phyloP scores from a whole-genome alignment of 768 basidiomycete genomes.

The Trichaptum fuscoviolaceum region DNA sequence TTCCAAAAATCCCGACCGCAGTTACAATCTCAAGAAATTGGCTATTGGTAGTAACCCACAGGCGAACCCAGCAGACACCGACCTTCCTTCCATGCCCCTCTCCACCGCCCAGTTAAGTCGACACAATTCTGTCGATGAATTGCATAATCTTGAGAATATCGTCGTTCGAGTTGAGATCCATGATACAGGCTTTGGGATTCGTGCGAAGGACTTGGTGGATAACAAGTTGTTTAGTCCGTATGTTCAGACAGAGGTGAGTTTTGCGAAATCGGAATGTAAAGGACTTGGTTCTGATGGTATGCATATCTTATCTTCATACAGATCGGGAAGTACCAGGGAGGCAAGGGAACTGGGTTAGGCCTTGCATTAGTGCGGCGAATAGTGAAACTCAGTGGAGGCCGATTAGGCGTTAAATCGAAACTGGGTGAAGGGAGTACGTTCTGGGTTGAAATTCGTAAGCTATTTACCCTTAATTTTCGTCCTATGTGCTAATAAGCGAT shows the following conservation, averaged over 20 bases:
- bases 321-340: slow-evolving; percentile 24
- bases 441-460: slow-evolving; percentile 75
- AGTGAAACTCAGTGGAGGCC: slow-evolving; percentile 67
- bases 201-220: slow-evolving; percentile 27
- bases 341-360: slow-evolving; percentile 70
- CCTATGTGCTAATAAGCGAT: background rate
- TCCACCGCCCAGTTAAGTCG: slow-evolving; percentile 1
- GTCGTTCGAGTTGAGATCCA: slow-evolving; percentile 32
- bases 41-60: background rate
- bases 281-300: background rate
- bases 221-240: slow-evolving; percentile 11
- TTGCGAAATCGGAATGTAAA: no score
- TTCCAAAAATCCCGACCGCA: background rate
- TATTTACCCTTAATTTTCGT: background rate
- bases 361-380: slow-evolving; percentile 75
- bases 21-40: background rate
- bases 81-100: slow-evolving; percentile 7
- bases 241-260: background rate
- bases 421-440: slow-evolving; percentile 62
- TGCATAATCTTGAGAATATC: slow-evolving; percentile 4
- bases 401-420: slow-evolving; percentile 60
- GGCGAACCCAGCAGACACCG: background rate
- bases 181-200: slow-evolving; percentile 29
- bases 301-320: background rate
- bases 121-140: slow-evolving; percentile 9